phyloP scores from a whole-genome alignment of 352 stramenopile species.

The Pythium oligandrum region DNA sequence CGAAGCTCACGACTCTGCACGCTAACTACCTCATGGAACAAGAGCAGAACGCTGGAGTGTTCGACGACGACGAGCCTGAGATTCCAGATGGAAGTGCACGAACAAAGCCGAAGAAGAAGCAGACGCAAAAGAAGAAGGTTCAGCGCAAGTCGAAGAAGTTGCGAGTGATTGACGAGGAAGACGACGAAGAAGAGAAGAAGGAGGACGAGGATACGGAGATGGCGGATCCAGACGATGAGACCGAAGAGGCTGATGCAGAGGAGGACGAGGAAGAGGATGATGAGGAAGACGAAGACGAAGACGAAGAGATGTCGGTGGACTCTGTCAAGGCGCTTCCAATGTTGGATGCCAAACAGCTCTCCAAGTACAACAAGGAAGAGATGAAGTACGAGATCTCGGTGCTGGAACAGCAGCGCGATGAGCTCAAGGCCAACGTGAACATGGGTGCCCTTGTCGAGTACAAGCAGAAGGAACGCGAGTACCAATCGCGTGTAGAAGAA shows the following conservation, averaged over 20 bases:
- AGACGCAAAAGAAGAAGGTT: constrained; percentile 16
- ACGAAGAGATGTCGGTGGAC: neutral
- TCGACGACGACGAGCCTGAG: constrained; percentile 54
- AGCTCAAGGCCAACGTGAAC: constrained; percentile 94
- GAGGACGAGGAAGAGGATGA: constrained; percentile 26
- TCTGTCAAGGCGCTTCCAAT: constrained; percentile 64
- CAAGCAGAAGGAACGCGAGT: constrained; percentile 95
- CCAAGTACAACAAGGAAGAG: constrained; percentile 87
- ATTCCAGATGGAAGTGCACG: constrained; percentile 9
- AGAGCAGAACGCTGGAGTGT: constrained; percentile 66
- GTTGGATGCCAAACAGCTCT: constrained; percentile 69
- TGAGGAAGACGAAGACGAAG: neutral
- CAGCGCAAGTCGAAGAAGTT: constrained; percentile 20
- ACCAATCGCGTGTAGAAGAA: constrained; percentile 90
- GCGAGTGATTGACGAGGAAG: constrained; percentile 13
- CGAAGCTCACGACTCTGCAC: constrained; percentile 68
- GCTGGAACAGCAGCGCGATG: constrained; percentile 90
- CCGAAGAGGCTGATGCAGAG: constrained; percentile 17
- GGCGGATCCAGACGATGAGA: constrained; percentile 19
- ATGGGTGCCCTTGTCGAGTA: constrained; percentile 90
- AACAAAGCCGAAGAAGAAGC: constrained; percentile 48
- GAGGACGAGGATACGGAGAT: constrained; percentile 21
- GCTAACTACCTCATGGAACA: constrained; percentile 56
- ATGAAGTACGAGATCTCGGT: constrained; percentile 93
- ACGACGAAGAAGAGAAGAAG: constrained; percentile 26